Conservation (phyloP, 306 rosid genomes). For the Vigna radiata region DNA sequence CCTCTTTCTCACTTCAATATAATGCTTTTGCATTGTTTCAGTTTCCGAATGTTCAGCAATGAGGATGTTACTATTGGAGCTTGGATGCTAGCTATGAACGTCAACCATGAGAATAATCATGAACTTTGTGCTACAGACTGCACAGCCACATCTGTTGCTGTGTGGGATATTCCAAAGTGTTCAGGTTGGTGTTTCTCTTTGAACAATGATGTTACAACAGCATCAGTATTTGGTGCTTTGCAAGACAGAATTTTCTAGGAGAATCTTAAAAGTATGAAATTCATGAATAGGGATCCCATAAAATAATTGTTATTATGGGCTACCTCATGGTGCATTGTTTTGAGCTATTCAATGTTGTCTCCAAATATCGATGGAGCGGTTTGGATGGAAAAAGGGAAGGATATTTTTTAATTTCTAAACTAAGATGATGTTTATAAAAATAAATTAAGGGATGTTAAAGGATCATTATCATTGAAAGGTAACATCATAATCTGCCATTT, state of each 20-base stretch:
- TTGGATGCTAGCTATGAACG: slow-evolving; percentile 99
- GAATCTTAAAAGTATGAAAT: neutral
- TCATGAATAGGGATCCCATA: neutral
- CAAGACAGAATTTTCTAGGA: slow-evolving; percentile 17
- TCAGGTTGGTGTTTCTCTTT: slow-evolving; percentile 71
- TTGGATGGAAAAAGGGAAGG: neutral
- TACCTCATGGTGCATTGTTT: neutral
- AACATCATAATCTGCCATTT: neutral
- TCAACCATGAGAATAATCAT: slow-evolving; percentile 82
- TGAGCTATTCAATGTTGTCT: slow-evolving; percentile 2
- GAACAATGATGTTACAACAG: slow-evolving; percentile 14
- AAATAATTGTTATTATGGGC: neutral
- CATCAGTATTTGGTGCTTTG: slow-evolving; percentile 10
- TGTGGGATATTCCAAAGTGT: slow-evolving; percentile 99
- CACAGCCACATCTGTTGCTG: slow-evolving; percentile 82
- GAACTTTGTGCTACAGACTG: slow-evolving; percentile 75
- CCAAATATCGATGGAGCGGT: neutral
- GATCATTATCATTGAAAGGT: neutral
- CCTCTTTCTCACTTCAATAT: slow-evolving; percentile 25
- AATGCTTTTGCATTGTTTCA: slow-evolving; percentile 43
- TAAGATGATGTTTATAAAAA: neutral
- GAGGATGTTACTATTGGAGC: slow-evolving; percentile 99
- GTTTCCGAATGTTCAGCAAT: slow-evolving; percentile 98
- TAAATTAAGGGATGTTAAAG: neutral
- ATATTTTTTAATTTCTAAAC: neutral